Evolutionary conservation across 805 yeast species (phyloP).

Genomic region (Vanderwaltozyma tropicalis): DNA sequence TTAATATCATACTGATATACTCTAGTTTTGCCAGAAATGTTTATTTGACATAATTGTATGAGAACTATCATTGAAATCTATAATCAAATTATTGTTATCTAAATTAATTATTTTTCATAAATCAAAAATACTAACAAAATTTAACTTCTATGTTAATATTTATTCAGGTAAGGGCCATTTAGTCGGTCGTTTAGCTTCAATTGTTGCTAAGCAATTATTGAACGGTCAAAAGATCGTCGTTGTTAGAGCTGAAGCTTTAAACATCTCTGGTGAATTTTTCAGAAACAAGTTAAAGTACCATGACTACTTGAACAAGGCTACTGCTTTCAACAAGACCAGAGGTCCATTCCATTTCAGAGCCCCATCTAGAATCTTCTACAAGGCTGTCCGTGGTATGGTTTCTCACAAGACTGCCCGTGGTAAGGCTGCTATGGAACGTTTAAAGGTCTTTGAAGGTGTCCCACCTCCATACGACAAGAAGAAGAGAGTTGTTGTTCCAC

Average conservation of each 20-base stretch:
- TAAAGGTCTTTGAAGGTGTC: constrained; percentile 98
- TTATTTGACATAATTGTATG: too few relatives aligned
- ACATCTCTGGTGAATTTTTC: constrained; percentile 99
- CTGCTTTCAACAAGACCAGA: constrained; percentile 95
- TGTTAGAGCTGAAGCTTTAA: constrained; percentile 94
- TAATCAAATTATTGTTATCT: too few relatives aligned
- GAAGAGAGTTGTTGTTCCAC: constrained; percentile 99
- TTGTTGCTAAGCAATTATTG: constrained; percentile 95
- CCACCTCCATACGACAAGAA: constrained; percentile 99
- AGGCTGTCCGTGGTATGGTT: constrained; percentile 98
- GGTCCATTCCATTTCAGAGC: constrained; percentile 99
- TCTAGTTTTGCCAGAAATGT: too few relatives aligned
- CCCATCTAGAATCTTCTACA: constrained; percentile 98
- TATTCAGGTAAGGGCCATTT: constrained; percentile 86
- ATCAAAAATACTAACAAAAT: constrained; percentile 12
- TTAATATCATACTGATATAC: too few relatives aligned
- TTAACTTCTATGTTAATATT: background rate
- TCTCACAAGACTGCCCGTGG: constrained; percentile 99
- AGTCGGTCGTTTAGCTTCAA: constrained; percentile 98
- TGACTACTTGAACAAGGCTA: constrained; percentile 98
- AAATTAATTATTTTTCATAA: too few relatives aligned
- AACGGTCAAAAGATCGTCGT: constrained; percentile 96
- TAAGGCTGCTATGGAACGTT: constrained; percentile 98
- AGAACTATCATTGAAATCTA: too few relatives aligned
- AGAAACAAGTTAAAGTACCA: constrained; percentile 99